Percentiles rank a stretch among this genome's conserved stretches.
Evolutionary conservation across 139 green algal species (phyloP).

Genomic region (Chlorella sp.): DNA sequence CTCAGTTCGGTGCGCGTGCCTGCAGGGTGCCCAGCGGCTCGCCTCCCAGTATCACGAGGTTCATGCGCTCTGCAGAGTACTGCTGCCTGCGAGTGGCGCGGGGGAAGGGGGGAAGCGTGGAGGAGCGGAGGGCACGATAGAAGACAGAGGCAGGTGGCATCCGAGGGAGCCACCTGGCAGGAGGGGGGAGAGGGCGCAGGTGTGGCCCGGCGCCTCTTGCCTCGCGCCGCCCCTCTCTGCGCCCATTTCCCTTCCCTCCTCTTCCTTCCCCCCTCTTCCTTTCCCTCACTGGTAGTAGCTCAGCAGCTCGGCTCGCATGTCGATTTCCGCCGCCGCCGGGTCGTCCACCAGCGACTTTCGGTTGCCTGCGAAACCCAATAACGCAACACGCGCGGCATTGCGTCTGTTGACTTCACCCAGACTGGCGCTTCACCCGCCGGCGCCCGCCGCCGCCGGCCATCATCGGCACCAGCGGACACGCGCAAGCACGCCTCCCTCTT

Average conservation of each 20-base stretch:
- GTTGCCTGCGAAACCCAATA: too few species aligned
- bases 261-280: background rate
- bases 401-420: too few species aligned
- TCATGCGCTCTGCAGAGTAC: conserved; percentile 92
- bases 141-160: background rate
- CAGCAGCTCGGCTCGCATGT: conserved; percentile 75
- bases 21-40: conserved; percentile 80
- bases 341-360: conserved; percentile 69
- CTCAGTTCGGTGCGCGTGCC: too few species aligned
- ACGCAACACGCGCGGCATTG: too few species aligned
- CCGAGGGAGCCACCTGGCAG: too few species aligned
- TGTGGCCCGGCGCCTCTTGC: too few species aligned
- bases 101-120: background rate
- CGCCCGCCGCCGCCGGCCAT: too few species aligned
- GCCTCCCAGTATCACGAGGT: conserved; percentile 91
- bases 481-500: too few species aligned
- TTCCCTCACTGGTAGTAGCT: conserved; percentile 78
- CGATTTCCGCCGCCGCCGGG: conserved; percentile 55
- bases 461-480: too few species aligned
- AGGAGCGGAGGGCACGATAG: background rate
- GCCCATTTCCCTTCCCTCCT: background rate
- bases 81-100: conserved; percentile 45
- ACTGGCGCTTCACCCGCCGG: too few species aligned
- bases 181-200: too few species aligned
- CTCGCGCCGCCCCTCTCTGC: background rate